Base-by-base conservation (phyloP, 2,329 filamentous ascomycete genomes). In the Monosporascus ibericus region DNA sequence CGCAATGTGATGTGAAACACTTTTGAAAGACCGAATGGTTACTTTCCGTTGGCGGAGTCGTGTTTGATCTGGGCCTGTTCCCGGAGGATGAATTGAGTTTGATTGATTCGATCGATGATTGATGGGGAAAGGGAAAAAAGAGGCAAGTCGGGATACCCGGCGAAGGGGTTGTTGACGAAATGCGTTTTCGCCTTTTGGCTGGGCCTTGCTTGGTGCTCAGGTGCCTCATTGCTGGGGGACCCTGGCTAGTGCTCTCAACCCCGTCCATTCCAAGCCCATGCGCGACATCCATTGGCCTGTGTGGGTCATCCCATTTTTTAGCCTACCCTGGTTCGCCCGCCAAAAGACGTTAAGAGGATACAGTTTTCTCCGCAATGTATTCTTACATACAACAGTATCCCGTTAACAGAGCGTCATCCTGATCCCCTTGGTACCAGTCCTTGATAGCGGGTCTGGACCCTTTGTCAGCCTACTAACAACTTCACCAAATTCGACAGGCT, bases 401-500 rank as follows among this genome's bases (percentile, higher is more conserved):
- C 20, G 22, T 14, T 18, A 18, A n/a, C 37, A 39, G 18, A 18
- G 18, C 8, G 37, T 7, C 15, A 17, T 39, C 37, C 9, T 1
- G 25, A 49, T 22, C 14, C 34, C n/a, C 48, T 38, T 8, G 3
- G 17, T 22, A 24, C 6, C 3, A 18, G 18, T 17, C 27, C 27
- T 34, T 20, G 42, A 36, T 49, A 38, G n/a, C 36, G 49, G 14
- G 49, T 54, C 48, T 34, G 24, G n/a, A 27, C 15, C 20, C 22
- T 14, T 34, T 50, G 44, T 46, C 48, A 46, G 37, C 40, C 18
- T 48, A 30, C 27, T 34, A 18, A 30, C 30, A 38, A 47, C 48
- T 42, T 49, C 48, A 47, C 14, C 22, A 44, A 44, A 55, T 57
- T 58, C 36, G 52, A 62, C 30, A 52, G 58, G 60, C 60, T 58